Conservation (phyloP, 139 green algal species). For the Edaphochlamys debaryana region DNA sequence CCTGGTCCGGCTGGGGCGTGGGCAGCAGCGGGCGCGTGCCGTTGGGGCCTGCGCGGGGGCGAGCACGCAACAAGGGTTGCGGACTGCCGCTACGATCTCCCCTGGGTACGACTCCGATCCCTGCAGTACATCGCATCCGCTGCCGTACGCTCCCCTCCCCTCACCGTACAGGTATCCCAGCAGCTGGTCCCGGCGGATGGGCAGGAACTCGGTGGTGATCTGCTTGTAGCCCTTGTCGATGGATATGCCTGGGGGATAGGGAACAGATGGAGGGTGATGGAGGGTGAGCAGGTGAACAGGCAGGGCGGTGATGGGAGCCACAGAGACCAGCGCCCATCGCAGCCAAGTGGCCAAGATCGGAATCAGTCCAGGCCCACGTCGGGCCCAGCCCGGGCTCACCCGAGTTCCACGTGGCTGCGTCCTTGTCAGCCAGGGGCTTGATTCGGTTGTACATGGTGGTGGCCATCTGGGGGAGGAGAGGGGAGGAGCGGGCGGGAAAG, state of each 20-base stretch:
- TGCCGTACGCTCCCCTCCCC: too few species aligned
- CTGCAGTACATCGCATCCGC: neutral
- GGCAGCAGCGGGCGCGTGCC: slow-evolving; percentile 50
- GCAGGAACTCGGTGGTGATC: slow-evolving; percentile 62
- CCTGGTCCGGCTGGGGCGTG: slow-evolving; percentile 5
- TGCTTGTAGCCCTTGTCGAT: slow-evolving; percentile 69
- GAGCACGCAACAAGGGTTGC: too few species aligned
- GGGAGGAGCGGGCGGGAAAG: too few species aligned
- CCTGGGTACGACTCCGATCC: neutral
- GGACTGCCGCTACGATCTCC: neutral
- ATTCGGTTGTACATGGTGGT: slow-evolving; percentile 54
- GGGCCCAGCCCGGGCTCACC: too few species aligned
- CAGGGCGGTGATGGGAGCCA: neutral
- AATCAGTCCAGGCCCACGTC: too few species aligned
- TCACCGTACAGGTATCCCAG: slow-evolving; percentile 28
- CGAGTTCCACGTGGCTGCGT: slow-evolving; percentile 23
- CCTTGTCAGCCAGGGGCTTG: slow-evolving; percentile 32
- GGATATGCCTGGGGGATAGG: slow-evolving; percentile 11
- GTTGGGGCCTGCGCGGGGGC: neutral
- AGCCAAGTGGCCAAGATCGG: too few species aligned
- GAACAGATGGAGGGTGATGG: too few species aligned
- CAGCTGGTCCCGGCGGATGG: slow-evolving; percentile 51
- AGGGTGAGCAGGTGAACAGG: neutral
- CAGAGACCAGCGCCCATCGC: too few species aligned
- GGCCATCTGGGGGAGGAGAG: slow-evolving; percentile 57